Evolutionary conservation across 495 filamentous ascomycete genomes (phyloP).

Genomic region (Penicillium atrosanguineum): DNA sequence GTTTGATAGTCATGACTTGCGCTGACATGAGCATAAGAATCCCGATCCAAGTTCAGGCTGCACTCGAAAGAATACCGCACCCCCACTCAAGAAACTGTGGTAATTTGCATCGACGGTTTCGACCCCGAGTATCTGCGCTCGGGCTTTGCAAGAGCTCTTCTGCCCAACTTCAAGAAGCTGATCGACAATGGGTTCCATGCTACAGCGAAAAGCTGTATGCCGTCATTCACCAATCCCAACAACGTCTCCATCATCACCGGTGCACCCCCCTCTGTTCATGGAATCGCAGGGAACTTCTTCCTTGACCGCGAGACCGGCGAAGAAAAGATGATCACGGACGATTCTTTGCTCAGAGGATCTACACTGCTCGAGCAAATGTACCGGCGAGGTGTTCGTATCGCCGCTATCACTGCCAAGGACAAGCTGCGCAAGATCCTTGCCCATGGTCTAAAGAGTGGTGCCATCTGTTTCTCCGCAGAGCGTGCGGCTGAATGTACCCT

Average conservation of each 20-base stretch:
- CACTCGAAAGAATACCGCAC: slow-evolving; percentile 22
- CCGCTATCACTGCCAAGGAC: slow-evolving; percentile 38
- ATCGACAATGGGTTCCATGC: slow-evolving; percentile 30
- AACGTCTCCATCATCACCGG: slow-evolving; percentile 38
- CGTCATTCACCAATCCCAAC: slow-evolving; percentile 36
- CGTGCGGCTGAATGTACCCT: slow-evolving; percentile 20
- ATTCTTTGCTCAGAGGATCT: slow-evolving; percentile 27
- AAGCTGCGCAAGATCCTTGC: slow-evolving; percentile 33
- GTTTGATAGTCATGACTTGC: too few relatives aligned
- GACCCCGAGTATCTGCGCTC: slow-evolving; percentile 32
- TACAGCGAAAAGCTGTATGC: slow-evolving; percentile 33
- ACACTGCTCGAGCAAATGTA: slow-evolving; percentile 36
- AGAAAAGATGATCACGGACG: slow-evolving; percentile 35
- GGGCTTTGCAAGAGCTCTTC: slow-evolving; percentile 23
- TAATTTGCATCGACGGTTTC: slow-evolving; percentile 39
- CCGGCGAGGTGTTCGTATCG: slow-evolving; percentile 31
- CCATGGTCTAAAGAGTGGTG: slow-evolving; percentile 26
- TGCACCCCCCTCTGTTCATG: slow-evolving; percentile 27
- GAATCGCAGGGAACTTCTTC: slow-evolving; percentile 38
- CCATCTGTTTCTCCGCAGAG: slow-evolving; percentile 37
- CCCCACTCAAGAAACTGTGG: slow-evolving; percentile 26
- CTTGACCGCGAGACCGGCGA: slow-evolving; percentile 32
- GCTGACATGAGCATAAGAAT: slow-evolving; percentile 6
- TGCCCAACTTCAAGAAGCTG: slow-evolving; percentile 27
- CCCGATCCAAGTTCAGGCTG: slow-evolving; percentile 15